Conservation (phyloP, 208 protist species). For the Acanthamoeba lenticulata region DNA sequence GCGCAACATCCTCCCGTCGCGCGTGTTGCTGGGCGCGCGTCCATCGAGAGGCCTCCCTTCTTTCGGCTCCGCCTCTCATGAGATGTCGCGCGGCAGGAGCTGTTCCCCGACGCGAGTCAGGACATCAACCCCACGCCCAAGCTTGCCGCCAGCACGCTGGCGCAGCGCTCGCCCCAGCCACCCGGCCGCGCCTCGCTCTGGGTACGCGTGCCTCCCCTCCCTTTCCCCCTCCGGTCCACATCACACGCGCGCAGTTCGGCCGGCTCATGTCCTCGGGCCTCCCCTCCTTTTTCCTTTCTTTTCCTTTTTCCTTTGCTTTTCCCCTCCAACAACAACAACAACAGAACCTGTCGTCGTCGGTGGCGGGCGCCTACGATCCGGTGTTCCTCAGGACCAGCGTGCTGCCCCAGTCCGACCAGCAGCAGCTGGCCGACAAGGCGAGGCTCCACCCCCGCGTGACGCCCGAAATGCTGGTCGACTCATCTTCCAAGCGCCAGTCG, state of each 20-base stretch:
- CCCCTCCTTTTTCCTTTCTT: background rate
- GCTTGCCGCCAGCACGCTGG: background rate
- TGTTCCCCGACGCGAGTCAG: background rate
- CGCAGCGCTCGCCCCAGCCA: background rate
- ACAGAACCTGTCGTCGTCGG: background rate
- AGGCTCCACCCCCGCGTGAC: background rate
- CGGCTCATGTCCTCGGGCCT: background rate
- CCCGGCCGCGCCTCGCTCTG: background rate
- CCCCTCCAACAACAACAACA: background rate
- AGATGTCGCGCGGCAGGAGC: background rate
- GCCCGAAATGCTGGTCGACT: background rate
- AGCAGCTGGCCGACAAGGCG: background rate
- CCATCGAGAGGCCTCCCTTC: no score
- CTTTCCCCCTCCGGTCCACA: no score
- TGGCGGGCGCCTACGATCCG: background rate
- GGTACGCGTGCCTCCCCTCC: background rate
- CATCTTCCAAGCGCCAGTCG: no score
- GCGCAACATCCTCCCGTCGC: no score
- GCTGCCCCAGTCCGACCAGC: background rate
- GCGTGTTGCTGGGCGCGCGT: no score
- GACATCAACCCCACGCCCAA: background rate
- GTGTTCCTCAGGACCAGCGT: background rate
- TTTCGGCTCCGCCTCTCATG: background rate
- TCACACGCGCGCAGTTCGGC: no score
- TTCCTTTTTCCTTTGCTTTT: background rate